These are phyloP conservation scores for Oryza brachyantha DNA, from an alignment of 176 grass and related monocot genomes.

Conservation along the genomic window DNA sequence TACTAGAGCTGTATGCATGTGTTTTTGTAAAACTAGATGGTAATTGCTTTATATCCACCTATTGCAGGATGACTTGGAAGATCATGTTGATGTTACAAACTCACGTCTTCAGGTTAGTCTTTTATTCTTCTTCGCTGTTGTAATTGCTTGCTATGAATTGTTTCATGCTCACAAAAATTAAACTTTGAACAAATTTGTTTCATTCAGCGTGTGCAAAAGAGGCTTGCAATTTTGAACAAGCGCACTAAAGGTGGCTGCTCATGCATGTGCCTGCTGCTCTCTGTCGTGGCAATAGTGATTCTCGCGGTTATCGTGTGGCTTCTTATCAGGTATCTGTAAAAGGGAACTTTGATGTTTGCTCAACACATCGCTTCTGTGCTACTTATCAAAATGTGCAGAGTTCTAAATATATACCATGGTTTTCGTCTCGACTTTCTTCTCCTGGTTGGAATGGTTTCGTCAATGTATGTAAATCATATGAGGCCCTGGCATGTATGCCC, in stretches of 20 bases:
- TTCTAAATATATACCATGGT: conserved; percentile 22
- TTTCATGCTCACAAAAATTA: neutral
- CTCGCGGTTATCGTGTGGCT: conserved; percentile 72
- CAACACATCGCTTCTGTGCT: neutral
- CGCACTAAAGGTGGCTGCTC: conserved; percentile 87
- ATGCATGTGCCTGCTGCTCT: conserved; percentile 71
- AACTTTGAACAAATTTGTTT: conserved; percentile 9
- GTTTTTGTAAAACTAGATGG: neutral
- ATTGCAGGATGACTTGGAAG: conserved; percentile 77
- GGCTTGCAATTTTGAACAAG: conserved; percentile 83
- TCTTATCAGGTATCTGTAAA: conserved; percentile 87
- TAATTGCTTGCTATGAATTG: neutral
- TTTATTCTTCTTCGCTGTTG: neutral
- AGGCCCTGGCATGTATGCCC: neutral
- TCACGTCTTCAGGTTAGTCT: conserved; percentile 70
- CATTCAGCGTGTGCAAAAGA: conserved; percentile 76
- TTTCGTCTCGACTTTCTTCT: conserved; percentile 22
- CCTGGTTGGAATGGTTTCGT: conserved; percentile 21
- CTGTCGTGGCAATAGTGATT: conserved; percentile 63
- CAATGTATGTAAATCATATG: neutral
- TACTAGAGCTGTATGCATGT: neutral
- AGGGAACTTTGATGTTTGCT: neutral
- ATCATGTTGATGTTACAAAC: conserved; percentile 79
- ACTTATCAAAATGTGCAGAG: conserved; percentile 31
- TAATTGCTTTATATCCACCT: conserved; percentile 29